phyloP scores from a whole-genome alignment of 108 stramenopile genomes.

The Stephanodiscus minutulus region DNA sequence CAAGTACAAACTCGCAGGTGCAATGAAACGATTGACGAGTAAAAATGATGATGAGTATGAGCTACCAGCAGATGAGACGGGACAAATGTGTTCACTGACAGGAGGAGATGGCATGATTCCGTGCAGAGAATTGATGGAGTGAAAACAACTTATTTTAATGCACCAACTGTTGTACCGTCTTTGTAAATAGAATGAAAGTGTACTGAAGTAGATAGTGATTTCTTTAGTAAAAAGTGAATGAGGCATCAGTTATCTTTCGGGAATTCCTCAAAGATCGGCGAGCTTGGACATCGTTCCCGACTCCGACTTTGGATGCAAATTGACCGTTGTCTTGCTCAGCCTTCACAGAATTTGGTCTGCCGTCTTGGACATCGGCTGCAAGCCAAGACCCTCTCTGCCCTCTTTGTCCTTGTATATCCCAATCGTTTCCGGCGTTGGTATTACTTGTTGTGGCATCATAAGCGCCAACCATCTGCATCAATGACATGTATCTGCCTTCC shows the following conservation, averaged over 20 bases:
- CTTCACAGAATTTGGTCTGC: neutral
- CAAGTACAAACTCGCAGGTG: conserved; percentile 63
- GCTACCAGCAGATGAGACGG: conserved; percentile 59
- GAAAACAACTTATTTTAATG: conserved; percentile 6
- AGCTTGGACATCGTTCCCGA: neutral
- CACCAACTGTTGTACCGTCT: no score
- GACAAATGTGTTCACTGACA: conserved; percentile 74
- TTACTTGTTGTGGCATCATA: neutral
- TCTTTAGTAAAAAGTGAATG: conserved; percentile 7
- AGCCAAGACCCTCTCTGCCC: conserved; percentile 24
- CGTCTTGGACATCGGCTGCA: conserved; percentile 17
- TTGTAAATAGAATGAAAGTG: neutral
- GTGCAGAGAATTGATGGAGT: conserved; percentile 81
- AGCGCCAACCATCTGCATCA: conserved; percentile 13
- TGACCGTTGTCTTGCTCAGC: neutral
- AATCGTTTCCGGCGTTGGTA: neutral
- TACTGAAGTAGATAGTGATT: neutral
- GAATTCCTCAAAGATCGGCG: conserved; percentile 9
- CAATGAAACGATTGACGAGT: conserved; percentile 56
- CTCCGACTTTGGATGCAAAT: neutral
- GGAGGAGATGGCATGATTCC: conserved; percentile 79
- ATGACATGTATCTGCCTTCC: conserved; percentile 30
- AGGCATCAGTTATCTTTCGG: conserved; percentile 1
- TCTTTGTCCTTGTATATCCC: conserved; percentile 11
- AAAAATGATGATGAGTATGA: conserved; percentile 16